Percentiles rank a stretch among this genome's conserved stretches.
phyloP scores from a whole-genome alignment of 345 rosid species.

The Acer yangbiense region DNA sequence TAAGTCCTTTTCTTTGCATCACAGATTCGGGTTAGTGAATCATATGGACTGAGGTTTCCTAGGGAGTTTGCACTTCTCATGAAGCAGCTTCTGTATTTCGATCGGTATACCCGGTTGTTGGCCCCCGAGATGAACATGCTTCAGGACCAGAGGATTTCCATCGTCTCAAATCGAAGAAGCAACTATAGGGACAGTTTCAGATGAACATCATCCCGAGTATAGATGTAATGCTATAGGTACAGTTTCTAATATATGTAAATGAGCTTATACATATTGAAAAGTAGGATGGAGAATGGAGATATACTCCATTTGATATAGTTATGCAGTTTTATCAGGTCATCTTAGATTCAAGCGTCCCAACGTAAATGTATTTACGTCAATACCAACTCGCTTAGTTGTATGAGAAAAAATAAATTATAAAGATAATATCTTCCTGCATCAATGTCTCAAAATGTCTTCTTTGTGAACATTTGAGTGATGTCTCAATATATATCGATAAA shows the following conservation, averaged over 20 bases:
- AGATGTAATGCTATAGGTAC: background rate
- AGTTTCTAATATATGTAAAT: slow-evolving; percentile 5
- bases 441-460: background rate
- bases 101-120: slow-evolving; percentile 85
- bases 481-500: background rate
- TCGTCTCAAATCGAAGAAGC: slow-evolving; percentile 65
- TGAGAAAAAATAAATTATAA: background rate
- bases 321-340: background rate
- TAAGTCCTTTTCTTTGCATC: background rate
- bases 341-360: background rate
- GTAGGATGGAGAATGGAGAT: background rate
- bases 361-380: background rate
- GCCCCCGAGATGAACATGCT: slow-evolving; percentile 96
- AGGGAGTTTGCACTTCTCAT: slow-evolving; percentile 96
- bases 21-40: slow-evolving; percentile 84
- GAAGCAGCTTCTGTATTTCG: slow-evolving; percentile 96
- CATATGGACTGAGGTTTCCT: slow-evolving; percentile 87
- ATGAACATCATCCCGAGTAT: slow-evolving; percentile 23
- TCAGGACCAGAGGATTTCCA: slow-evolving; percentile 89
- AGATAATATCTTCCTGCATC: background rate
- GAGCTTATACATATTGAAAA: background rate
- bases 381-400: background rate
- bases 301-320: background rate
- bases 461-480: background rate
- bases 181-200: slow-evolving; percentile 44